Base-by-base conservation (phyloP, 352 stramenopile genomes). In the Phytopythium montanum region DNA sequence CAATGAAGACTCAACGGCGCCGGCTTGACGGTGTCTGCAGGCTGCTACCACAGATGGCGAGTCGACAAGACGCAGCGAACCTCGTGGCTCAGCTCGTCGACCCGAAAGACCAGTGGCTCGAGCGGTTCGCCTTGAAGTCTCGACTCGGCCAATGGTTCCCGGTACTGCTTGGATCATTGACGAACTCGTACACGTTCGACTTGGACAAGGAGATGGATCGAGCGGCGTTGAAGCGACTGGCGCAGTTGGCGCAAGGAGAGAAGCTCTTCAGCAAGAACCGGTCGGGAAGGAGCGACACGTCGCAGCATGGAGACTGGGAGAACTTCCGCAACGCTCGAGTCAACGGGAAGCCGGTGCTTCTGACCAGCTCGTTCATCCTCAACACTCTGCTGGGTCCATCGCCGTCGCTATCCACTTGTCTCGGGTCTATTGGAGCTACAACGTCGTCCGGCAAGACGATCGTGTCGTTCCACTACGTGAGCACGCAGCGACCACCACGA, bases 271-370 rank as follows among this genome's bases (percentile, higher is more conserved):
- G 76, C 65, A 81, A 75, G 39, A 79, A 73, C 60, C 69, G 66
- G 18, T 84, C 71, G 0, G 72, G 74, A 16, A 62, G 76, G 4
- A 48, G 56, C 19, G 84, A 95, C 60, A 96, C 81, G 2, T 93
- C 81, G 2, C 86, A 96, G 64, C 83, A 91, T 19, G 86, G 86
- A 10, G 88, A 96, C 58, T 96, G 86, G 84, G 79, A 95, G 59
- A 97, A 96, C 61, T 97, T 96, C 54, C 79, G 89, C 13, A 85
- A 91, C 66, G 88, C 88, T 9, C 85, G 66, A 0, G 55, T 94
- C 49, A 85, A 94, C 52, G 75, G 79, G 19, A 59, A 83, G 14
- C 56, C 68, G 0, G 71, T 90, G 28, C 41, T 85, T 21, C 68
- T 96, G 10, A 90, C 77, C 1, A 90, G 69, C 44, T 70, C 69